Evolutionary conservation across 2,329 filamentous ascomycete species (phyloP).

Genomic region (Fusarium sp.): DNA sequence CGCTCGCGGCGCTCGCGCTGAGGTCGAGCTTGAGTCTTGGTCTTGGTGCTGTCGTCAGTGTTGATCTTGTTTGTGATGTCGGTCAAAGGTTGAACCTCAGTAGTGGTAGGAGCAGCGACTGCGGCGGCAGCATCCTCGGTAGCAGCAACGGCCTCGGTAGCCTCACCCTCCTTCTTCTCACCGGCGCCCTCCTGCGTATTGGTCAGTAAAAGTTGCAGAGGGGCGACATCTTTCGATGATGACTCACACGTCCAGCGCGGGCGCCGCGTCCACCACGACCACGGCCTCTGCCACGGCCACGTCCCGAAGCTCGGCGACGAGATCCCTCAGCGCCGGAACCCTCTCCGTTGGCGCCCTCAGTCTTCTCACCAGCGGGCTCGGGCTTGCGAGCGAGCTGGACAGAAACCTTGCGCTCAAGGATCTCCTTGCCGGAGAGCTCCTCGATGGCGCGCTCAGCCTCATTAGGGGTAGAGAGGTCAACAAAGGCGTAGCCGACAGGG

Average conservation of each 20-base stretch:
- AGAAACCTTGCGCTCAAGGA: constrained; percentile 98
- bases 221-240: constrained; percentile 9
- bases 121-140: constrained; percentile 57
- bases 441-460: constrained; percentile 96
- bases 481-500: constrained; percentile 98
- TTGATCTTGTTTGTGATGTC: constrained; percentile 67
- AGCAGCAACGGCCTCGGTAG: constrained; percentile 49
- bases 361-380: constrained; percentile 80
- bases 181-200: constrained; percentile 48
- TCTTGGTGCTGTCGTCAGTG: constrained; percentile 67
- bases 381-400: constrained; percentile 99
- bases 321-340: constrained; percentile 72
- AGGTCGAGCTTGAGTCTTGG: constrained; percentile 62
- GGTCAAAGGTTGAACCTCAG: constrained; percentile 65
- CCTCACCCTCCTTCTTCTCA: constrained; percentile 58
- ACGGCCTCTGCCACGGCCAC: constrained; percentile 72
- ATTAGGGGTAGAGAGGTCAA: constrained; percentile 91
- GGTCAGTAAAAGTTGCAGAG: constrained; percentile 15
- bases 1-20: constrained; percentile 76
- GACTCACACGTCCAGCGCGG: constrained; percentile 61
- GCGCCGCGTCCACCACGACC: constrained; percentile 71
- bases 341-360: constrained; percentile 78
- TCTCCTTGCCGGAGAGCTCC: constrained; percentile 96
- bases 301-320: constrained; percentile 68
- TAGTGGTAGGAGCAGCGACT: constrained; percentile 55